Percentiles rank a stretch among this genome's conserved stretches.
These are phyloP conservation scores for Arachnopeziza araneosa DNA, from an alignment of 2,329 filamentous ascomycete genomes.

Conservation along the genomic window DNA sequence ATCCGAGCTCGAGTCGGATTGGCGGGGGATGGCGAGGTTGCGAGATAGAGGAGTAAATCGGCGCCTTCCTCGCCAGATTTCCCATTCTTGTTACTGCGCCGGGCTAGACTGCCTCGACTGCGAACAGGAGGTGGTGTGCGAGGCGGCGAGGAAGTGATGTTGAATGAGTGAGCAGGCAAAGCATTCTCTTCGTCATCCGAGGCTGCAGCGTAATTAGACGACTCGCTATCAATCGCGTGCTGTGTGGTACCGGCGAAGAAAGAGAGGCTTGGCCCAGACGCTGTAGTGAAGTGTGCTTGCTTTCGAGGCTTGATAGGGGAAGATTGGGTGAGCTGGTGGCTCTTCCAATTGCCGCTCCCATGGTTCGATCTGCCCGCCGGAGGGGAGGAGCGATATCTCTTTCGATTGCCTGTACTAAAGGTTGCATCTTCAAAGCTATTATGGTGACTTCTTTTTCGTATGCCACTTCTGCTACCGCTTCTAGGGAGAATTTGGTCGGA, in stretches of 20 bases:
- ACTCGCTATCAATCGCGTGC: constrained; percentile 56
- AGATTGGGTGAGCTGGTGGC: constrained; percentile 70
- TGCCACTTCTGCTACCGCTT: constrained; percentile 51
- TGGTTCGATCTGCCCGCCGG: constrained; percentile 52
- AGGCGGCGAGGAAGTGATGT: constrained; percentile 73
- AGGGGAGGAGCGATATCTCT: constrained; percentile 66
- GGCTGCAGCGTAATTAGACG: constrained; percentile 55
- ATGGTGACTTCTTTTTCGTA: constrained; percentile 59
- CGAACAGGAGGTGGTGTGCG: constrained; percentile 70
- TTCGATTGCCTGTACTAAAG: constrained; percentile 51
- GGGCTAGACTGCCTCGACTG: constrained; percentile 42
- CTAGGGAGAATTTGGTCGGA: constrained; percentile 70
- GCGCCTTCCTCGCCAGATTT: constrained; percentile 74
- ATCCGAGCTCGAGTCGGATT: constrained; percentile 48
- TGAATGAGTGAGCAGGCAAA: constrained; percentile 71
- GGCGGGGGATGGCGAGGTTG: constrained; percentile 84
- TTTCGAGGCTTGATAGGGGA: constrained; percentile 77
- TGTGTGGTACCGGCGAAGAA: constrained; percentile 60
- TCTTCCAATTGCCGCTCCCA: constrained; percentile 32
- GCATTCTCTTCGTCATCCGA: constrained; percentile 82
- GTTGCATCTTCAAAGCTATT: constrained; percentile 49
- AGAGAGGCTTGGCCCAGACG: constrained; percentile 66
- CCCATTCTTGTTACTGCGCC: constrained; percentile 45
- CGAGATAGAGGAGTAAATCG: constrained; percentile 76
- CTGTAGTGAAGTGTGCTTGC: constrained; percentile 68